Evolutionary conservation across 176 grass and related monocot species (phyloP), one percentile per base, ranked within the genome.

Genomic region (Cocos nucifera): DNA sequence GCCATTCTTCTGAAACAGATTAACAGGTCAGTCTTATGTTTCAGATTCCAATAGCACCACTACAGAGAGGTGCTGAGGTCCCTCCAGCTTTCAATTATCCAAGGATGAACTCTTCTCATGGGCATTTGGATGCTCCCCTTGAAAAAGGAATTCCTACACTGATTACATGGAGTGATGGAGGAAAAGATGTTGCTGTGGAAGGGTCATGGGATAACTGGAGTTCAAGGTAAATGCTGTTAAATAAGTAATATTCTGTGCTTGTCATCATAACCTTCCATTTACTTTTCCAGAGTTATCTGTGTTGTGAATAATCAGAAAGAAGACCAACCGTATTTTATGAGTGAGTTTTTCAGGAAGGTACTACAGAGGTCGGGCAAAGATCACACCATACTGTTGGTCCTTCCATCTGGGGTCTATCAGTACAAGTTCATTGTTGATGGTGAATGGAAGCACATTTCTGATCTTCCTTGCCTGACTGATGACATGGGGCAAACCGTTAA

Each of bases 151-250:
- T 97, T 66, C 84, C 93, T 22, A 85, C 75, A 44, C 72, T 97
- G 28, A 76, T 97, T 65, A 88, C 76, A 56, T 97, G 93, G 93
- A 85, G 54, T 64, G 76, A 78, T 65, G 93, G 81, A 66, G 93
- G 93, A 66, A 88, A 82, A 15, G 79, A 74, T 17, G 81, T 97
- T 18, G 64, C 75, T 59, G 76, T 97, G 25, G 81, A 97, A 85
- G 92, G 92, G 53, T 97, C 92, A 21, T 97, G 92, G 92, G 87
- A 97, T 73, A 88, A 88, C 73, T 91, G 87, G 87, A 82, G 81
- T 62, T 74, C 80, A 49, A 96, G 83, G 92, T 96, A 73, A 49
- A 12, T 72, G 7, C 10, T 9, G 53, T 75, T 69, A 12, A 17
- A 17, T 5, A 18, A 25, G 26, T 63, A 35, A 22, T 0, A 58